Evolutionary conservation across 441 rosid genomes (phyloP).

Genomic region (Theobroma grandiflorum): DNA sequence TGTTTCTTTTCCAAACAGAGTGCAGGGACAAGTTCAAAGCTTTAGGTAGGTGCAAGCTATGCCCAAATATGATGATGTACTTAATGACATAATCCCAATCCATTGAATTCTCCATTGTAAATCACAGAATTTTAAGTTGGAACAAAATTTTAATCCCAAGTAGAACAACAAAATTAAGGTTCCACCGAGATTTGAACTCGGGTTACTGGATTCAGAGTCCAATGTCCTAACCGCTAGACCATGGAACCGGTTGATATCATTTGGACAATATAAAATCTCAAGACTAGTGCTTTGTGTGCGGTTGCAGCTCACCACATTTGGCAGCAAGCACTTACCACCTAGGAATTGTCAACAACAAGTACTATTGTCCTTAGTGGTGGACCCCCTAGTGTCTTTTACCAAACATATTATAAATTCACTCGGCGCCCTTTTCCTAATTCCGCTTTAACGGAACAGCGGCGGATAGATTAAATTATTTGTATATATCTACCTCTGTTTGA

Average conservation of each 20-base stretch:
- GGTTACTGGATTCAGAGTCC: constrained; percentile 49
- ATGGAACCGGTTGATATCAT: constrained; percentile 32
- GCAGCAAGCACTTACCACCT: neutral
- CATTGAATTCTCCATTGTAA: neutral
- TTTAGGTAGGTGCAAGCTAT: neutral
- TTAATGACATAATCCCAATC: neutral
- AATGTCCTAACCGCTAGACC: constrained; percentile 54
- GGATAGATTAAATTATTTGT: neutral
- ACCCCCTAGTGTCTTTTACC: neutral
- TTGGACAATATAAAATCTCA: too few species aligned
- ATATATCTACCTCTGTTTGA: neutral
- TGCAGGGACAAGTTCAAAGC: neutral
- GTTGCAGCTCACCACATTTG: neutral
- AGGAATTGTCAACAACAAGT: neutral
- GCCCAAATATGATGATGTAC: neutral
- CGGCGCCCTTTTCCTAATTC: neutral
- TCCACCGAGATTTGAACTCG: constrained; percentile 57
- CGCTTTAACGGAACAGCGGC: neutral
- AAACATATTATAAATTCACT: neutral
- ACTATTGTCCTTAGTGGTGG: neutral
- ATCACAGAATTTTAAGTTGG: neutral
- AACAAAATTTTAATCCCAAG: neutral
- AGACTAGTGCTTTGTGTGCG: neutral
- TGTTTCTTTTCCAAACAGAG: neutral
- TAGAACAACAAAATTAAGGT: neutral